A percentile compares a stretch with the other conserved stretches of the same genome.
Conservation (phyloP, 495 filamentous ascomycete genomes). For the Penicillium roqueforti region DNA sequence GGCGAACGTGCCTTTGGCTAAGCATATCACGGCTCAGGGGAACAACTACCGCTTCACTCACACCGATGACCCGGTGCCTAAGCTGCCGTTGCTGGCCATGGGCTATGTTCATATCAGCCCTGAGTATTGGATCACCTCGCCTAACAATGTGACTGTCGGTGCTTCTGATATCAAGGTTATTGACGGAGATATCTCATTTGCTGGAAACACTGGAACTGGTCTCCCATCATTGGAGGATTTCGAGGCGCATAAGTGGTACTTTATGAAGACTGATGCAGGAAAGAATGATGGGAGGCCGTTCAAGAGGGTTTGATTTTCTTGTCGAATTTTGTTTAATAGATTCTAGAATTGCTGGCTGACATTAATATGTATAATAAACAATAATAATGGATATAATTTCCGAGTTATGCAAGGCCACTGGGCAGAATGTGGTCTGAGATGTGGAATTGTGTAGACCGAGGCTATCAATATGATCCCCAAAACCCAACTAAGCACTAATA, state of each 20-base stretch:
- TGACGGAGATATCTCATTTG: constrained; percentile 30
- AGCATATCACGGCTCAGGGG: constrained; percentile 50
- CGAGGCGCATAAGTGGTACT: constrained; percentile 47
- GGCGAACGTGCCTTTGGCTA: constrained; percentile 50
- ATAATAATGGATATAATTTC: not conserved
- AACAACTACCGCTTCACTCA: constrained; percentile 63
- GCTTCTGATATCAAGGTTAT: constrained; percentile 32
- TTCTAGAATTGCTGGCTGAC: not conserved
- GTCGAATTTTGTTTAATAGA: not conserved
- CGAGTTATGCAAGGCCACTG: not conserved
- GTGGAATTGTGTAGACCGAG: too few species aligned
- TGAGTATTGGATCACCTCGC: constrained; percentile 54
- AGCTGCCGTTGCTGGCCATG: constrained; percentile 52
- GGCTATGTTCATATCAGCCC: constrained; percentile 59
- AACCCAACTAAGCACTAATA: not conserved
- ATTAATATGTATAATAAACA: not conserved
- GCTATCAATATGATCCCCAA: not conserved
- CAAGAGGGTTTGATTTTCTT: not conserved
- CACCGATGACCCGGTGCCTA: constrained; percentile 58
- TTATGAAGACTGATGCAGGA: constrained; percentile 31
- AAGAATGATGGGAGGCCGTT: constrained; percentile 21
- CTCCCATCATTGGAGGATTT: constrained; percentile 14
- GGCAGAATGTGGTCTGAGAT: not conserved
- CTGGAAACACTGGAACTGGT: constrained; percentile 43
- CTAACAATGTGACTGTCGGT: constrained; percentile 31